Evolutionary conservation across 306 rosid genomes (phyloP).

Genomic region (Acacia acuminata): DNA sequence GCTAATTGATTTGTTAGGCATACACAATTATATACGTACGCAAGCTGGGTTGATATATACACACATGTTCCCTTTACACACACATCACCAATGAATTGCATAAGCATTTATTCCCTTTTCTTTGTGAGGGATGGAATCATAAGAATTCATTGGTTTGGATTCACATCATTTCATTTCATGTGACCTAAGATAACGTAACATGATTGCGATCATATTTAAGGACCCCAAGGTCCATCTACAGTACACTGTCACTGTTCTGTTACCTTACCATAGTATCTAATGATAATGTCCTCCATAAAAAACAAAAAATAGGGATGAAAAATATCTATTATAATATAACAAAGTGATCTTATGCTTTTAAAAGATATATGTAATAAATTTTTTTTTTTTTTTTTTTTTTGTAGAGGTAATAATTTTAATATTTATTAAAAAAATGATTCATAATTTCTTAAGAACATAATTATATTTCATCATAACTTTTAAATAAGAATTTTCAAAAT

Average conservation of each 20-base stretch:
- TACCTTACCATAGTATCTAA: background rate
- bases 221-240: background rate
- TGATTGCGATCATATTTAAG: background rate
- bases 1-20: background rate
- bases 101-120: background rate
- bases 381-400: no score
- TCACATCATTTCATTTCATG: background rate
- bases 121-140: background rate
- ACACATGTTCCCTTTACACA: background rate
- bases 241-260: background rate
- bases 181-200: background rate
- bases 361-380: background rate
- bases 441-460: no score
- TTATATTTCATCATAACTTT: no score
- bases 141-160: background rate
- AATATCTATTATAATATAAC: no score
- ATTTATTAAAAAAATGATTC: no score
- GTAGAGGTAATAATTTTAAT: background rate
- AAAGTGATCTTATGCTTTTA: background rate
- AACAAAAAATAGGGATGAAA: background rate
- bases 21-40: background rate
- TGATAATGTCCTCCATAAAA: background rate
- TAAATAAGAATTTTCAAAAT: background rate
- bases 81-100: background rate
- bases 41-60: background rate